Evolutionary conservation across 2,329 filamentous ascomycete species (phyloP), one percentile per base, ranked within the genome.

Genomic region (Triangularia verruculosa): DNA sequence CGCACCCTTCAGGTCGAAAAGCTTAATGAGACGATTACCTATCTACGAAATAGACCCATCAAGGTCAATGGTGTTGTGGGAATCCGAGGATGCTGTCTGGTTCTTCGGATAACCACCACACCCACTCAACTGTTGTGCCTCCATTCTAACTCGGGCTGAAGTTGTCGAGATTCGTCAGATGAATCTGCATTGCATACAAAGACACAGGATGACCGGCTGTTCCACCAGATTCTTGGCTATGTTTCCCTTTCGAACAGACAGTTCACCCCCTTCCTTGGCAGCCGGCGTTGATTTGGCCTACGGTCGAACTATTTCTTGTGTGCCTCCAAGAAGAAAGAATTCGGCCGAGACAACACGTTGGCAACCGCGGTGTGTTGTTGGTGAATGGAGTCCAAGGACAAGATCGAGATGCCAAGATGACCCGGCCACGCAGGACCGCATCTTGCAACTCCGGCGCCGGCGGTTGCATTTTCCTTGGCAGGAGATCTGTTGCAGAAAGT

Each of bases 401-500:
- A 47, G 39, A 47, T 47, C 39, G 39, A 47, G n/a, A 47, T 47
- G 39, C 39, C 39, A 47, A 47, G 39, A 47, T 47, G 39, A 47
- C 39, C 39, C 39, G 39, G 39, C 39, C 39, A 47, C 39, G 39
- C 39, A 47, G 39, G 39, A 17, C 39, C 39, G 7, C 39, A 47
- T 47, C 39, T 47, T 47, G 39, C 39, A 27, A 27, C 62, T 63
- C 63, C 63, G 63, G 65, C 56, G 61, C 61, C 63, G 65, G 65
- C 62, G 65, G 57, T 59, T 52, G 25, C 57, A 59, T 59, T 52
- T 47, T 58, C 32, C 62, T 66, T 64, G 62, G 62, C 58, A 61
- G 54, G 32, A 47, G 39, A 47, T 59, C 12, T 30, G 58, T 24
- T 28, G 51, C 51, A 54, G 22, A 22, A 22, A 51, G 61, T 28